Conservation (phyloP, 75 land plant genomes). For the Picea glauca region DNA sequence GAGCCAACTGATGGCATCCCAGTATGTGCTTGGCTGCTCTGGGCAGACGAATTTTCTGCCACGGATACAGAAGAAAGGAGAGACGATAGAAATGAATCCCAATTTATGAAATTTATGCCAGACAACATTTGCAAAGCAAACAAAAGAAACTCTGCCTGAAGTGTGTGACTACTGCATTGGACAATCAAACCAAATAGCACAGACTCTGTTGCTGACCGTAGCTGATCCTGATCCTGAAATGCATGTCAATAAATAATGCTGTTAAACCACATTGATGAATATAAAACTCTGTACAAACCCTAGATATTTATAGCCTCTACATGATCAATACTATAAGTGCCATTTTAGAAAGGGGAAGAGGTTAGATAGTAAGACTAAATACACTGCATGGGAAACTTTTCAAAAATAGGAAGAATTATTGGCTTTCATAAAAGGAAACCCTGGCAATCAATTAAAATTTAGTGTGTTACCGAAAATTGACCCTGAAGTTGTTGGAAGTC, state of each 20-base stretch:
- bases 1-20: constrained; percentile 22
- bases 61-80: constrained; percentile 65
- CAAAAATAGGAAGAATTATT: background rate
- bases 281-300: background rate
- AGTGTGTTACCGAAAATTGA: constrained; percentile 65
- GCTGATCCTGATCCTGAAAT: constrained; percentile 87
- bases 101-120: constrained; percentile 62
- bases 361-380: background rate
- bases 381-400: background rate
- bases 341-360: background rate
- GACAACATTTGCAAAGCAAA: constrained; percentile 72
- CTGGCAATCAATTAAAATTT: background rate
- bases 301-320: background rate
- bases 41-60: constrained; percentile 45
- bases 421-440: background rate
- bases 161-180: constrained; percentile 83
- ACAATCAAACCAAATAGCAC: constrained; percentile 67
- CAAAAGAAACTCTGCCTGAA: constrained; percentile 85
- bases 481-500: constrained; percentile 79
- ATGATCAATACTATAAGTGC: background rate
- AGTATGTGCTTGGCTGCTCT: constrained; percentile 26
- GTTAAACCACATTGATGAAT: background rate
- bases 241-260: background rate
- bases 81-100: constrained; percentile 86
- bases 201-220: constrained; percentile 77